Base-by-base conservation (phyloP, 441 rosid species). In the Hura crepitans region DNA sequence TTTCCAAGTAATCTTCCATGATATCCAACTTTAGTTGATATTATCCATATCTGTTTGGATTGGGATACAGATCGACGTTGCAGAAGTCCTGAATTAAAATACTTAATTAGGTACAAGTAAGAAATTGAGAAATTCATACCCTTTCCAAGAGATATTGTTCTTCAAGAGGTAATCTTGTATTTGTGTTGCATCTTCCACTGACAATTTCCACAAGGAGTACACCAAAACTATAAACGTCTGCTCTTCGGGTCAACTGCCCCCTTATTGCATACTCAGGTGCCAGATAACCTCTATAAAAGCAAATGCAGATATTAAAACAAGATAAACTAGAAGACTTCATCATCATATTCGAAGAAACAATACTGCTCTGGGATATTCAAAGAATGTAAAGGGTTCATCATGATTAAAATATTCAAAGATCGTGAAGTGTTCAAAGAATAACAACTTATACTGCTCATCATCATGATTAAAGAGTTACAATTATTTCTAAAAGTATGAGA, bases 211-310 rank as follows among this genome's bases (percentile, higher is more conserved):
- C 73, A 15, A 94, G 83, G 64, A 94, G 97, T 73, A 91, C 99
- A 1, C 99, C 99, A 68, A 84, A 94, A 77, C 99, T 84, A 75
- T 94, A 94, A 56, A 92, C 73, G 78, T 94, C 99, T 18, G 97
- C 99, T 83, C 83, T 94, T 23, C 91, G 82, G 2, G 97, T 94
- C 81, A 94, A 65, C 30, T 85, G 96, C 65, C 99, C 99, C 75
- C 91, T 80, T 72, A 94, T 89, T 11, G 99, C 99, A 76, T 94
- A 94, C 79, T 94, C 99, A 17, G 99, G 99, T 42, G 99, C 99
- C 72, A 94, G 80, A 79, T 94, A 94, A 70, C 99, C 99, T 84
- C 99, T 94, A 73, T 69, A 76, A 78, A 47, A 64, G 60, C 64
- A 79, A 51, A 66, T n/a, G 54, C 50, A 66, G 28, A 78, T 23